Base-by-base conservation (phyloP, 2,329 filamentous ascomycete species). In the Fusarium luffae region DNA sequence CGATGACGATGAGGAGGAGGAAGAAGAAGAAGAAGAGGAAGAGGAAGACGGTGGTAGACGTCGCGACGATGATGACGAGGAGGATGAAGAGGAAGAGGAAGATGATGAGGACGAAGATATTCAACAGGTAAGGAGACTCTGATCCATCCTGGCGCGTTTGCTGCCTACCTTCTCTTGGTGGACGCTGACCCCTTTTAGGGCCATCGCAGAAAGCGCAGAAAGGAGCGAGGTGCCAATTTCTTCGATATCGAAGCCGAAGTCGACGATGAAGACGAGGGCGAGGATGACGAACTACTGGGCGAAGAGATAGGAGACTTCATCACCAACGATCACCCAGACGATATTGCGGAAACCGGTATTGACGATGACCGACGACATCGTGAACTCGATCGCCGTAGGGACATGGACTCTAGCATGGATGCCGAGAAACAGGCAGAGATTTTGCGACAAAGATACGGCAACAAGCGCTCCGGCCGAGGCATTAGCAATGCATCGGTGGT, bases 201-300 rank as follows among this genome's bases (percentile, higher is more conserved):
- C 61, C 87, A 93, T 76, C 92, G 93, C 59, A 88, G 92, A 74
- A 98, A 98, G 81, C 92, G 94, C 61, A 91, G 90, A 79, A 89
- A 89, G 78, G 89, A 92, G 70, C 87, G 88, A 70, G 89, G 93
- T 69, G 93, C 93, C 74, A 90, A 92, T 76, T 98, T 98, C 88
- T 90, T 99, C 82, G 96, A 99, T 89, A 93, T 95, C 76, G 96
- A 99, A 85, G 96, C 96, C 79, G 96, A 98, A 82, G 96, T 99
- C 73, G 96, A 98, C 77, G 96, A 97, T 69, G 94, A 97, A 74
- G 94, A 97, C 74, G 92, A 93, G 72, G 91, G 88, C 71, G 92
- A 93, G 66, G 93, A 97, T 70, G 93, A 97, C 54, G 95, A 98
- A 73, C 93, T 97, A 73, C 94, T 97, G 57, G 89, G 93, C 63